Conservation (phyloP, 306 rosid species). For the Datisca glomerata region DNA sequence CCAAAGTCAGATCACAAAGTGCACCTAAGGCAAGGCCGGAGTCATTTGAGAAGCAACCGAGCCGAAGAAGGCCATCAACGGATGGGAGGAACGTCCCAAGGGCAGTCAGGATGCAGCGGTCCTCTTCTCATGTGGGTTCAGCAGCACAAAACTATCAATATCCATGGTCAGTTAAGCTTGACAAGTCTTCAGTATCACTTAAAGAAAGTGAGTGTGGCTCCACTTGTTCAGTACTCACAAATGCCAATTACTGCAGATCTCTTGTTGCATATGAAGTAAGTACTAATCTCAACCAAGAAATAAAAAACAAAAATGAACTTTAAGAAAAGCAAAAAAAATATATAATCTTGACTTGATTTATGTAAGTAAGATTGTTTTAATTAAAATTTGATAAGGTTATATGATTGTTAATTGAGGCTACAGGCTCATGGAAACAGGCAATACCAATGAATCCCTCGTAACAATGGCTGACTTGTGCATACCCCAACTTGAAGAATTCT, state of each 20-base stretch:
- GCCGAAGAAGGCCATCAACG: constrained; percentile 48
- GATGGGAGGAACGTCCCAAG: constrained; percentile 86
- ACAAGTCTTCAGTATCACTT: constrained; percentile 40
- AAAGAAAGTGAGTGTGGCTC: constrained; percentile 83
- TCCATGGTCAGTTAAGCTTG: constrained; percentile 80
- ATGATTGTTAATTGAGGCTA: constrained; percentile 15
- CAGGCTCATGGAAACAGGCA: constrained; percentile 58
- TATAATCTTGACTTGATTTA: neutral
- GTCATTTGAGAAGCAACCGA: constrained; percentile 53
- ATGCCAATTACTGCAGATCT: constrained; percentile 56
- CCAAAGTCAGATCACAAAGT: constrained; percentile 77
- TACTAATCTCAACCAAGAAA: constrained; percentile 7
- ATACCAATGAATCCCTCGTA: constrained; percentile 13
- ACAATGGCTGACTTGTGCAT: neutral
- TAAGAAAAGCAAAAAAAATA: constrained; percentile 32
- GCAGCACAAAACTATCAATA: constrained; percentile 47
- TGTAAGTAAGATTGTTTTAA: neutral
- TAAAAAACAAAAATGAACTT: no score
- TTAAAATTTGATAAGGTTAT: neutral
- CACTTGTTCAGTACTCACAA: constrained; percentile 58
- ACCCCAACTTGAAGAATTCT: neutral
- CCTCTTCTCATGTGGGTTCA: constrained; percentile 74
- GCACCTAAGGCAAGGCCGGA: constrained; percentile 93
- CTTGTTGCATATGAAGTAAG: constrained; percentile 59
- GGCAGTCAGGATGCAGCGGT: constrained; percentile 79